Evolutionary conservation across 306 rosid species (phyloP).

Genomic region (Medicago ruthenica): DNA sequence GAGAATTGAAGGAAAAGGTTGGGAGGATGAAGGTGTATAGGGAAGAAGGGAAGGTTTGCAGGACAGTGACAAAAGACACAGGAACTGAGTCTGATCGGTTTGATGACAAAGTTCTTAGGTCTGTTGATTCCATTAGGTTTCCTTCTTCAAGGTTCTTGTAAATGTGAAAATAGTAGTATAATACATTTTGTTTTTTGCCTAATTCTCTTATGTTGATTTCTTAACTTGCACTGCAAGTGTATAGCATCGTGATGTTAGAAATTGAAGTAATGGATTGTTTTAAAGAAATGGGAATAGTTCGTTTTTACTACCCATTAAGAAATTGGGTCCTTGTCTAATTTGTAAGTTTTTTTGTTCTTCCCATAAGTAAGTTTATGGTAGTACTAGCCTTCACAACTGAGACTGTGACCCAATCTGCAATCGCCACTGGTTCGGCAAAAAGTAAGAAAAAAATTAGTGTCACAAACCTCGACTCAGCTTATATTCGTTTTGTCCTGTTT

Average conservation of each 20-base stretch:
- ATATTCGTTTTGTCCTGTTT: too few species aligned
- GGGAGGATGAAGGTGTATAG: conserved; percentile 27
- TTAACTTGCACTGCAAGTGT: not conserved
- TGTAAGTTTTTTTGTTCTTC: too few species aligned
- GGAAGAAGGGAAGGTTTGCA: conserved; percentile 33
- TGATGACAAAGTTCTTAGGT: conserved; percentile 25
- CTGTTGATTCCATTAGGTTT: conserved; percentile 43
- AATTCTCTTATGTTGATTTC: not conserved
- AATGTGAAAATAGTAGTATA: not conserved
- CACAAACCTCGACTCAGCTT: too few species aligned
- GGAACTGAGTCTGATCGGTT: conserved; percentile 56
- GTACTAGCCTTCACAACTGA: too few species aligned
- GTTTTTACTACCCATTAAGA: too few species aligned
- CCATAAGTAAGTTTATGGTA: too few species aligned
- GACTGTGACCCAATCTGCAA: too few species aligned
- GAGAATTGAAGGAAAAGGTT: conserved; percentile 49
- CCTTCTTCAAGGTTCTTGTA: conserved; percentile 53
- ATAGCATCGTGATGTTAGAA: not conserved
- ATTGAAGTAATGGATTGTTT: not conserved
- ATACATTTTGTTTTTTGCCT: not conserved
- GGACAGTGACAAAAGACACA: conserved; percentile 15
- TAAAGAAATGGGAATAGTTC: too few species aligned
- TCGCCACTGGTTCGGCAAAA: too few species aligned
- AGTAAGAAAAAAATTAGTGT: too few species aligned
- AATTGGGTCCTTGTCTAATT: too few species aligned